phyloP scores from a whole-genome alignment of 1,284 basidiomycete species.

The Fomes fomentarius region DNA sequence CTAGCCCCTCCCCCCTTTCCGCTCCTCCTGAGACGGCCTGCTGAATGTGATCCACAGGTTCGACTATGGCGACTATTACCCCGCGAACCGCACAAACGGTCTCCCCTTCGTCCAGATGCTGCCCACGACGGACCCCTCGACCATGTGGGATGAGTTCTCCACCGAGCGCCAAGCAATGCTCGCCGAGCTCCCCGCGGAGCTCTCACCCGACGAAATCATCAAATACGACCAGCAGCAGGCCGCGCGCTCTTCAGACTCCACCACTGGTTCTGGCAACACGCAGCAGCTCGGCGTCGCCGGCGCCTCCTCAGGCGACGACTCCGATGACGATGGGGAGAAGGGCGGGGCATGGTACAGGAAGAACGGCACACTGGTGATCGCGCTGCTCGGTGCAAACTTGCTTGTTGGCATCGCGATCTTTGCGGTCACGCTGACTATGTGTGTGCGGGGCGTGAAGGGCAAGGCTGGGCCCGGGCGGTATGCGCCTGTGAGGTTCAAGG shows the following conservation, averaged over 20 bases:
- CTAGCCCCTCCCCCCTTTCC: constrained; percentile 16
- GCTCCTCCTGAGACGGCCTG: constrained; percentile 34
- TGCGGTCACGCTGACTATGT: constrained; percentile 1
- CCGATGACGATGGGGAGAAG: not conserved
- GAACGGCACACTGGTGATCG: constrained; percentile 4
- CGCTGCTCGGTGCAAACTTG: constrained; percentile 9
- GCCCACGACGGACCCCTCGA: constrained; percentile 24
- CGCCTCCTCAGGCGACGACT: not conserved
- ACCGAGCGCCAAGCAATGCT: constrained; percentile 20
- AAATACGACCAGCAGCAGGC: not conserved
- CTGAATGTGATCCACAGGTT: constrained; percentile 30
- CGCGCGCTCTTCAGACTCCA: not conserved
- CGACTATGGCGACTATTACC: constrained; percentile 43
- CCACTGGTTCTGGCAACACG: too few relatives aligned
- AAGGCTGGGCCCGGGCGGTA: not conserved
- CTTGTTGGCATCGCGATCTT: constrained; percentile 4
- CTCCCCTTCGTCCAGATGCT: constrained; percentile 39
- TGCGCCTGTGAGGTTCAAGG: constrained; percentile 7
- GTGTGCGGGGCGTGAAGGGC: constrained; percentile 5
- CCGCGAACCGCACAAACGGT: constrained; percentile 22
- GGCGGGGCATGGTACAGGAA: constrained; percentile 3
- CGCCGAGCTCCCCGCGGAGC: constrained; percentile 2
- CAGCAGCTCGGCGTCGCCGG: not conserved
- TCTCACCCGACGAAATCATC: constrained; percentile 1
- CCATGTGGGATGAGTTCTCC: constrained; percentile 26